Percentiles rank a stretch among this genome's conserved stretches.
Evolutionary conservation across 306 rosid species (phyloP).

Genomic region (Glycine soja): DNA sequence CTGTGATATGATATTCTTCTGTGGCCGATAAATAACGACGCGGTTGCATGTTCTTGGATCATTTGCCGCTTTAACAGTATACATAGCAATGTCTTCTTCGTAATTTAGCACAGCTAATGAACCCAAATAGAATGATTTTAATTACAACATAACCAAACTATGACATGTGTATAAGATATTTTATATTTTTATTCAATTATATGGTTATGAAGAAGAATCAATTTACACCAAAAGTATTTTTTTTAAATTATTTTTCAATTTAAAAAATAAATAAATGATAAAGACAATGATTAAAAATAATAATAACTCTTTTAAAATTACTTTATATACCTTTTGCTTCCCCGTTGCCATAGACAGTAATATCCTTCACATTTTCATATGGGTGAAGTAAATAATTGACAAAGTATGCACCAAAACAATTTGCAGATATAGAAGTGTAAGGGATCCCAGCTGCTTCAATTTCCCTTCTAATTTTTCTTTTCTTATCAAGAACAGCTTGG

Average conservation of each 20-base stretch:
- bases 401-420: slow-evolving; percentile 57
- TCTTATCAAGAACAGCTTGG: slow-evolving; percentile 46
- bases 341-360: slow-evolving; percentile 54
- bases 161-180: too few species aligned
- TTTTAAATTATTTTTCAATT: too few species aligned
- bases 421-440: slow-evolving; percentile 55
- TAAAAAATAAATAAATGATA: too few species aligned
- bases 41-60: slow-evolving; percentile 54
- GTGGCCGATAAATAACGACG: slow-evolving; percentile 46
- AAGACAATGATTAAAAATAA: too few species aligned
- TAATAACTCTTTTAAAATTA: too few species aligned
- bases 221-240: too few species aligned
- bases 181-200: too few species aligned
- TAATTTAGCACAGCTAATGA: slow-evolving; percentile 53
- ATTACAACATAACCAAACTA: too few species aligned
- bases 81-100: slow-evolving; percentile 57
- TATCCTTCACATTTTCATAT: not conserved
- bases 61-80: slow-evolving; percentile 59
- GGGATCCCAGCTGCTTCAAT: slow-evolving; percentile 53
- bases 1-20: slow-evolving; percentile 49
- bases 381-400: slow-evolving; percentile 56
- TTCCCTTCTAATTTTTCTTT: slow-evolving; percentile 49
- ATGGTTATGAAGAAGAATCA: too few species aligned
- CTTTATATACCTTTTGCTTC: slow-evolving; percentile 19
- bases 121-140: too few species aligned